phyloP scores from a whole-genome alignment of 108 stramenopile genomes.

The Discostella stelligeroides region DNA sequence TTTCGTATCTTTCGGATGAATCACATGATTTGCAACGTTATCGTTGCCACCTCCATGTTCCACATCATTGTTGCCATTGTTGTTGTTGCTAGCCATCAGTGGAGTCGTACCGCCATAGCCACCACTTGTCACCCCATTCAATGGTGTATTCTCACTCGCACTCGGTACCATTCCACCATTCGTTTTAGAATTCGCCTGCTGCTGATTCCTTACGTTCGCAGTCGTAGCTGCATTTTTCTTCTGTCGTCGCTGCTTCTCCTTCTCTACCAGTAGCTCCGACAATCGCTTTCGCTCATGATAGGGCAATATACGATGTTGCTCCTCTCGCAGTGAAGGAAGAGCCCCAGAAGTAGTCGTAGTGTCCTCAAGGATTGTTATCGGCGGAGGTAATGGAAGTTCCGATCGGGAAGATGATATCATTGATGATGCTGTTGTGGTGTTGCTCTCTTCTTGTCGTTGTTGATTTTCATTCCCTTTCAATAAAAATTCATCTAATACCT shows the following conservation, averaged over 20 bases:
- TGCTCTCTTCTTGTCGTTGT: too few species aligned
- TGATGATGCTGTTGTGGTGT: too few species aligned
- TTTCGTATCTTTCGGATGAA: neutral
- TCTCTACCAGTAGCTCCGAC: conserved; percentile 11
- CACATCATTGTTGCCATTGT: neutral
- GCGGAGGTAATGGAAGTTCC: too few species aligned
- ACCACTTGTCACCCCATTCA: neutral
- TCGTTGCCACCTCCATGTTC: neutral
- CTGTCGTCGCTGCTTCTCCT: conserved; percentile 10
- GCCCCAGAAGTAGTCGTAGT: too few species aligned
- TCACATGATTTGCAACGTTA: neutral
- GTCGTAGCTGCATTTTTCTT: neutral
- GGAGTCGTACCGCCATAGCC: neutral
- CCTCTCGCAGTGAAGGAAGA: neutral
- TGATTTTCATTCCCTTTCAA: too few species aligned
- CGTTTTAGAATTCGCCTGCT: too few species aligned
- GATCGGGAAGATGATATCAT: too few species aligned
- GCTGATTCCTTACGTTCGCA: neutral
- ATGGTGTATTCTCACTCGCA: neutral
- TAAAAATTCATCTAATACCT: too few species aligned
- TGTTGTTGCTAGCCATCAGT: neutral
- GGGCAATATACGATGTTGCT: conserved; percentile 26
- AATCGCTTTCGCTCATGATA: conserved; percentile 43
- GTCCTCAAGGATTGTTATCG: too few species aligned
- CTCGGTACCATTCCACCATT: too few species aligned